Percentiles rank a stretch among this genome's conserved stretches.
Evolutionary conservation across 208 protist species (phyloP).

Genomic region (Porcisia hertigi): DNA sequence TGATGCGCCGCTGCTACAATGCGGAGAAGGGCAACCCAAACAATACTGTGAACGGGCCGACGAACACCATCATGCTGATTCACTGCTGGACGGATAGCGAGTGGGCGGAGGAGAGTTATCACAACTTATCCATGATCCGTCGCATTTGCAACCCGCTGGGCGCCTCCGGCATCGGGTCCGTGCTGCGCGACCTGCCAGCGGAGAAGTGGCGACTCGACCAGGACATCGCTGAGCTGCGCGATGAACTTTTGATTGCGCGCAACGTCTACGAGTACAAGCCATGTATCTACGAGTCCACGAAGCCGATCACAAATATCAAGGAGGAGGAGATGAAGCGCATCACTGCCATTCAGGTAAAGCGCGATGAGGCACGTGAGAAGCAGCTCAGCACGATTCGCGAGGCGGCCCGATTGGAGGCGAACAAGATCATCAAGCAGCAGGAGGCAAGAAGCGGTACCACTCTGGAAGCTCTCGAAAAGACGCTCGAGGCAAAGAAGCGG

Average conservation of each 20-base stretch:
- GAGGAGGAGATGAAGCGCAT: conserved; percentile 89
- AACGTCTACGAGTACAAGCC: conserved; percentile 92
- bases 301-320: conserved; percentile 84
- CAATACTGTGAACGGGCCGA: conserved; percentile 73
- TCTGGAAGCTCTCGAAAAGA: conserved; percentile 73
- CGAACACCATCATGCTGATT: conserved; percentile 78
- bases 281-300: conserved; percentile 83
- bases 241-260: conserved; percentile 84
- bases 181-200: conserved; percentile 84
- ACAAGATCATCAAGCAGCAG: conserved; percentile 74
- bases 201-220: conserved; percentile 93
- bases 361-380: conserved; percentile 78
- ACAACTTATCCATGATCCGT: conserved; percentile 81
- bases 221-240: conserved; percentile 85
- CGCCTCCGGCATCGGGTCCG: conserved; percentile 78
- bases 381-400: conserved; percentile 66
- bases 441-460: conserved; percentile 79
- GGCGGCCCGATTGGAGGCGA: conserved; percentile 74
- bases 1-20: conserved; percentile 91
- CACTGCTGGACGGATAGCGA: conserved; percentile 80
- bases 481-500: conserved; percentile 75
- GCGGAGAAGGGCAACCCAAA: conserved; percentile 82
- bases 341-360: conserved; percentile 72
- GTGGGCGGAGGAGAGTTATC: conserved; percentile 89
- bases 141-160: conserved; percentile 85